phyloP scores from a whole-genome alignment of 148 eudicot species.

The Cornus florida region DNA sequence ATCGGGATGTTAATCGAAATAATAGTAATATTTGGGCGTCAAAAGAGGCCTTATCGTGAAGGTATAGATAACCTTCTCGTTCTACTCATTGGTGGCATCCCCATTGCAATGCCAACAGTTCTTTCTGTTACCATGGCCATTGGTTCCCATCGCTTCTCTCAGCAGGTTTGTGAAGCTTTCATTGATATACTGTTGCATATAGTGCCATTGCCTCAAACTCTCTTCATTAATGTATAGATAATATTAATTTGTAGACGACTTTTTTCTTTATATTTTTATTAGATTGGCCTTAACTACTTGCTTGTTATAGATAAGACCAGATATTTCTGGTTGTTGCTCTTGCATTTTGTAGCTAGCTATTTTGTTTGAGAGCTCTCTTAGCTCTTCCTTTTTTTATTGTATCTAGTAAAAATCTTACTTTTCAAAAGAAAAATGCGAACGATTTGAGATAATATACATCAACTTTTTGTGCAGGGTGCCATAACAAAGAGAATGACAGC shows the following conservation, averaged over 20 bases:
- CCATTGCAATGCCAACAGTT: conserved; percentile 91
- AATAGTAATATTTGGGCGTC: conserved; percentile 48
- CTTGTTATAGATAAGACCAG: no score
- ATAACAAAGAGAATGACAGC: conserved; percentile 89
- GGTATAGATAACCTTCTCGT: conserved; percentile 75
- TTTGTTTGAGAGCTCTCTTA: no score
- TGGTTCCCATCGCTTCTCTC: conserved; percentile 77
- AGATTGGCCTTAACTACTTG: no score
- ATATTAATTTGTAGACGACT: not conserved
- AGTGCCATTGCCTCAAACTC: not conserved
- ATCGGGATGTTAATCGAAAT: conserved; percentile 70
- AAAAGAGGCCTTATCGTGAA: conserved; percentile 46
- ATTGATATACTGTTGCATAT: not conserved
- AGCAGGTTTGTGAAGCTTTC: conserved; percentile 40
- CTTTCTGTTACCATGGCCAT: conserved; percentile 88
- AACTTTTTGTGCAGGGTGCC: conserved; percentile 44
- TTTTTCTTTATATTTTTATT: not conserved
- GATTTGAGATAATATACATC: not conserved
- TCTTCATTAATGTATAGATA: not conserved
- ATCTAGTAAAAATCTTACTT: no score
- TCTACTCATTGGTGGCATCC: conserved; percentile 82
- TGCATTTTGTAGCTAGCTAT: no score
- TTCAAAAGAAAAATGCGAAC: no score
- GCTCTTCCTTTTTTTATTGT: no score
- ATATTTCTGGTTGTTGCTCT: no score